phyloP scores from a whole-genome alignment of 768 basidiomycete genomes.

The Leccinum olivaceopallidum region DNA sequence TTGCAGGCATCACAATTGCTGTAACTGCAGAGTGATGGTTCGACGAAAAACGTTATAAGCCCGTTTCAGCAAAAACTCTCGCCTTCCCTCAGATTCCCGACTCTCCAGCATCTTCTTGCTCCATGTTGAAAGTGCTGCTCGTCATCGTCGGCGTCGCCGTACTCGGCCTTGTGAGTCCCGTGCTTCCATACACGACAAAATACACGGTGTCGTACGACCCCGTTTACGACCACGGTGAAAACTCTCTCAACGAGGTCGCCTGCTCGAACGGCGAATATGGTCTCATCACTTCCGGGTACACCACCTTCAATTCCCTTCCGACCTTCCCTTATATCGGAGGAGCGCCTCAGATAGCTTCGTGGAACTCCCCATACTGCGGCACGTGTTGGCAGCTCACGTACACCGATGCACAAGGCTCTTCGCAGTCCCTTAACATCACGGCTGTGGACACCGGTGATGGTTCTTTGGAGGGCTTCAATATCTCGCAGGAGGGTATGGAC shows the following conservation, averaged over 20 bases:
- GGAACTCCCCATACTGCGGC: slow-evolving; percentile 54
- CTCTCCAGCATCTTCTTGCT: neutral
- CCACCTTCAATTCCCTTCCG: slow-evolving; percentile 52
- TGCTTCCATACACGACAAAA: neutral
- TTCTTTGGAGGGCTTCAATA: slow-evolving; percentile 34
- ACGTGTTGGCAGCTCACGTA: slow-evolving; percentile 62
- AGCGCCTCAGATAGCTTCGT: slow-evolving; percentile 49
- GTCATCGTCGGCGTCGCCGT: neutral
- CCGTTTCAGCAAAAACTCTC: neutral
- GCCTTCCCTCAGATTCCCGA: neutral
- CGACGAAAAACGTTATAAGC: neutral
- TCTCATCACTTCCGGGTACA: slow-evolving; percentile 44
- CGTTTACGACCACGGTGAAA: slow-evolving; percentile 45
- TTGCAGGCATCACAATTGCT: neutral
- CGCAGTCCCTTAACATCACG: slow-evolving; percentile 45
- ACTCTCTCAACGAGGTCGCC: slow-evolving; percentile 43
- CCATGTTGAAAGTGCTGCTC: slow-evolving; percentile 11
- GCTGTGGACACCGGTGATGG: slow-evolving; percentile 51
- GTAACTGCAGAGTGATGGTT: neutral
- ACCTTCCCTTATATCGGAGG: slow-evolving; percentile 63
- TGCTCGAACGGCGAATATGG: slow-evolving; percentile 58
- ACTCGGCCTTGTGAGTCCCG: slow-evolving; percentile 11
- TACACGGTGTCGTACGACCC: slow-evolving; percentile 44
- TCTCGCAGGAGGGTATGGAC: slow-evolving; percentile 37
- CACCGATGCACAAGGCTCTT: slow-evolving; percentile 28